Base-by-base conservation (phyloP, 2,329 filamentous ascomycete genomes). In the Fusarium goolgardi region DNA sequence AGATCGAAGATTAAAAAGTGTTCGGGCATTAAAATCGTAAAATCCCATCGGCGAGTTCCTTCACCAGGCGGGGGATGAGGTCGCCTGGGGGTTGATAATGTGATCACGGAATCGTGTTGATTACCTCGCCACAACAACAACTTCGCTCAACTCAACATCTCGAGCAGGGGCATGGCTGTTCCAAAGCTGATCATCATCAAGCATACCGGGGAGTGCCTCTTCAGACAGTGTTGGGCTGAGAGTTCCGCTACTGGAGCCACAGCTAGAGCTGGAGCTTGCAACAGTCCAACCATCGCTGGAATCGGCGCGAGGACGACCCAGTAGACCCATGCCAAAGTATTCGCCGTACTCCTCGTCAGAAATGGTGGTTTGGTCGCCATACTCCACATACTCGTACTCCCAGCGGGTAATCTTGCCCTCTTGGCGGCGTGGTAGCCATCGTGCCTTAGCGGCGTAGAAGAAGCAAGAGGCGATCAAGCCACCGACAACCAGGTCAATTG, bases 381-480 rank as follows among this genome's bases (percentile, higher is more conserved):
- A 81, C 81, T 97, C 94, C 63, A 97, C 89, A 72, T 94, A 97
- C 74, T 97, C 94, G 80, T 98, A 97, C 72, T 97, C 92, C 94
- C 94, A 98, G 65, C 95, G 89, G 80, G 92, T 93, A 71, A 86
- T 85, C 85, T 97, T 97, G 80, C 93, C 94, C 52, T 86, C 79
- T 79, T 97, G 95, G 61, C 92, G 85, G 63, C 91, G 89, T 6
- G 95, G 94, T 43, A 98, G 81, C 82, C 93, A 97, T 61, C 90
- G 89, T 41, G 90, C 87, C 76, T 92, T 92, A 58, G 91, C 88
- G 64, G 93, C 88, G 81, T 95, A 97, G 84, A 93, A 98, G 60
- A 91, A 89, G 51, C 91, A 83, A 15, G 90, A 90, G 25, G 93
- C 91, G 62, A 93, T 84, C 63, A 97, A 83, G 77, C 91, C 93